Conservation (phyloP, 345 rosid genomes). For the Sapria himalayana region DNA sequence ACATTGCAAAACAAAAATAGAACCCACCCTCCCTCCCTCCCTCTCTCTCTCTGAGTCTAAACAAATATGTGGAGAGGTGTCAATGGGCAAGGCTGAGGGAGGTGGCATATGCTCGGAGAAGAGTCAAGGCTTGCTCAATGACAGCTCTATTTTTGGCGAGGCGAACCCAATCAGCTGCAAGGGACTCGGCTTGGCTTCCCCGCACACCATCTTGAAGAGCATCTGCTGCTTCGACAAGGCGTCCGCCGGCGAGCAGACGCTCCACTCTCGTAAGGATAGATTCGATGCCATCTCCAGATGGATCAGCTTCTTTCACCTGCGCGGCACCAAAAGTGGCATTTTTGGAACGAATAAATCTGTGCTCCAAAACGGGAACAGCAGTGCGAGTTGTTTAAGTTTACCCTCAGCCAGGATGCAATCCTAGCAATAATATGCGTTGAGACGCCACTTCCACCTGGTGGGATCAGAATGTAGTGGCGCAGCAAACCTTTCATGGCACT, state of each 20-base stretch:
- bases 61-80: too few species aligned
- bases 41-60: too few species aligned
- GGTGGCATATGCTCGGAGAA: slow-evolving; percentile 76
- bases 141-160: slow-evolving; percentile 66
- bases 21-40: too few species aligned
- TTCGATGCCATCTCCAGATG: slow-evolving; percentile 55
- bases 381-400: too few species aligned
- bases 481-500: slow-evolving; percentile 56
- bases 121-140: slow-evolving; percentile 62
- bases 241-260: slow-evolving; percentile 53
- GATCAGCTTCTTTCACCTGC: slow-evolving; percentile 51
- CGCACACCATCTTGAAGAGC: slow-evolving; percentile 68
- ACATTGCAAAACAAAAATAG: too few species aligned
- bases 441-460: slow-evolving; percentile 78
- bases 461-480: slow-evolving; percentile 74
- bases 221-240: slow-evolving; percentile 74
- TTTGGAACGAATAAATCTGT: too few species aligned
- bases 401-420: slow-evolving; percentile 80
- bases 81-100: slow-evolving; percentile 53
- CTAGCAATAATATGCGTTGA: slow-evolving; percentile 61
- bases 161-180: slow-evolving; percentile 49
- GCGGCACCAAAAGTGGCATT: not conserved
- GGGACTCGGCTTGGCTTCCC: slow-evolving; percentile 73
- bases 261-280: slow-evolving; percentile 49
- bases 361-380: too few species aligned